These are phyloP conservation scores for Escovopsis weberi DNA, from an alignment of 2,329 filamentous ascomycete species.

Conservation along the genomic window DNA sequence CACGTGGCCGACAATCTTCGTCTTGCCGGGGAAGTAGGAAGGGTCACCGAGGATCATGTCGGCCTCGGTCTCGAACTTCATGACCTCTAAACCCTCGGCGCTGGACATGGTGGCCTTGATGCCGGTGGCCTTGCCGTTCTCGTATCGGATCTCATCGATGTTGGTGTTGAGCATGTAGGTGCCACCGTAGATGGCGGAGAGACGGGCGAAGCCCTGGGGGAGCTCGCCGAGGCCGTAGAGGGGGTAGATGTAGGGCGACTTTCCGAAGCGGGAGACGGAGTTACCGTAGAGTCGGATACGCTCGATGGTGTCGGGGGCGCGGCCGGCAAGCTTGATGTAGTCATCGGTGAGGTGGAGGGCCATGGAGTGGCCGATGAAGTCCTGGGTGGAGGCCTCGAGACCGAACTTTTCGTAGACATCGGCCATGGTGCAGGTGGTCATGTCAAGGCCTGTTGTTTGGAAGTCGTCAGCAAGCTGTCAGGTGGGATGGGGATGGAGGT, in stretches of 20 bases:
- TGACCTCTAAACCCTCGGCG: slow-evolving; percentile 62
- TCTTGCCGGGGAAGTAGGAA: slow-evolving; percentile 88
- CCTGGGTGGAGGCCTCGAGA: slow-evolving; percentile 74
- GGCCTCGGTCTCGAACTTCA: slow-evolving; percentile 93
- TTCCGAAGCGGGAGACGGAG: slow-evolving; percentile 93
- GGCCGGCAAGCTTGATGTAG: slow-evolving; percentile 62
- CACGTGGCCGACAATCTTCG: slow-evolving; percentile 74
- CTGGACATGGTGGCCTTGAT: slow-evolving; percentile 97
- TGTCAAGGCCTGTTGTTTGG: slow-evolving; percentile 51
- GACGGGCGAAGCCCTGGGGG: slow-evolving; percentile 90
- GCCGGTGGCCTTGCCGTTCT: slow-evolving; percentile 71
- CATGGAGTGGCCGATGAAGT: slow-evolving; percentile 98
- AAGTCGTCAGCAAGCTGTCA: not conserved
- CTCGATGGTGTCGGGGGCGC: slow-evolving; percentile 72
- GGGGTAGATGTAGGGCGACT: slow-evolving; percentile 98
- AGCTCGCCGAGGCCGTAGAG: slow-evolving; percentile 95
- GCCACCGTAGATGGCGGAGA: slow-evolving; percentile 95
- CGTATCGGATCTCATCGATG: slow-evolving; percentile 79
- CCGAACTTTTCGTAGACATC: slow-evolving; percentile 99
- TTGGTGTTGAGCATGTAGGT: slow-evolving; percentile 99
- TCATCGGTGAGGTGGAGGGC: slow-evolving; percentile 84
- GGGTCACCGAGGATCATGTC: slow-evolving; percentile 94
- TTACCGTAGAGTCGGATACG: slow-evolving; percentile 94
- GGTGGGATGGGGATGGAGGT: not conserved
- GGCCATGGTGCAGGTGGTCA: slow-evolving; percentile 75